phyloP scores from a whole-genome alignment of 768 basidiomycete species.

The Paxillus rubicundulus region DNA sequence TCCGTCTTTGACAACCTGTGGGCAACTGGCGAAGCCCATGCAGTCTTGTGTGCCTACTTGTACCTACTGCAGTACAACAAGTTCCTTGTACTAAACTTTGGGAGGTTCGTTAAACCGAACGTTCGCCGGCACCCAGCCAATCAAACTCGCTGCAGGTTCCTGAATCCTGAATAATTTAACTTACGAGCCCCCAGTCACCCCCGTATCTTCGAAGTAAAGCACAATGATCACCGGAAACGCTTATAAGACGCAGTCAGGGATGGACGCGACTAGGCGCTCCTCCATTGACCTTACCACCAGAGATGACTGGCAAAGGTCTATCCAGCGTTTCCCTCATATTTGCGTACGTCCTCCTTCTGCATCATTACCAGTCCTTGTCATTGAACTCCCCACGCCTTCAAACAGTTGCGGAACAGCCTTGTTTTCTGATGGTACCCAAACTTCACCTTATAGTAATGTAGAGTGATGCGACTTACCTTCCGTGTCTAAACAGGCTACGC shows the following conservation, averaged over 20 bases:
- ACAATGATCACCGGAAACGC: neutral
- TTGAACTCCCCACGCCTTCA: constrained; percentile 1
- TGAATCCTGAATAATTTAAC: too few relatives aligned
- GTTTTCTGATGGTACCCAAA: constrained; percentile 71
- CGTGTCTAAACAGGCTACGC: constrained; percentile 59
- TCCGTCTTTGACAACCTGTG: too few relatives aligned
- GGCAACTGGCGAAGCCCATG: too few relatives aligned
- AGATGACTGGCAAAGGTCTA: constrained; percentile 22
- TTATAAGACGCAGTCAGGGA: constrained; percentile 10
- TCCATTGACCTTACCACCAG: neutral
- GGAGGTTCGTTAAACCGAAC: too few relatives aligned
- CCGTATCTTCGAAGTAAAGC: neutral
- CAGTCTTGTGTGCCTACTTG: too few relatives aligned
- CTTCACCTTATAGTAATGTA: neutral
- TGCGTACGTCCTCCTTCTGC: constrained; percentile 50
- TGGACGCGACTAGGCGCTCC: neutral
- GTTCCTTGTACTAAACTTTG: too few relatives aligned
- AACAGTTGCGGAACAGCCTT: constrained; percentile 80
- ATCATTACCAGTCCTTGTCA: neutral
- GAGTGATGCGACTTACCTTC: constrained; percentile 4
- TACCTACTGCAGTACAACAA: too few relatives aligned
- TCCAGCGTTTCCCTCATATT: constrained; percentile 78
- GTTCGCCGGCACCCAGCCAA: too few relatives aligned
- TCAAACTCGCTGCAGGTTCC: too few relatives aligned
- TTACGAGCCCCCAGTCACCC: neutral